Evolutionary conservation across 2,329 filamentous ascomycete species (phyloP).

Genomic region (Orbilia quercus): DNA sequence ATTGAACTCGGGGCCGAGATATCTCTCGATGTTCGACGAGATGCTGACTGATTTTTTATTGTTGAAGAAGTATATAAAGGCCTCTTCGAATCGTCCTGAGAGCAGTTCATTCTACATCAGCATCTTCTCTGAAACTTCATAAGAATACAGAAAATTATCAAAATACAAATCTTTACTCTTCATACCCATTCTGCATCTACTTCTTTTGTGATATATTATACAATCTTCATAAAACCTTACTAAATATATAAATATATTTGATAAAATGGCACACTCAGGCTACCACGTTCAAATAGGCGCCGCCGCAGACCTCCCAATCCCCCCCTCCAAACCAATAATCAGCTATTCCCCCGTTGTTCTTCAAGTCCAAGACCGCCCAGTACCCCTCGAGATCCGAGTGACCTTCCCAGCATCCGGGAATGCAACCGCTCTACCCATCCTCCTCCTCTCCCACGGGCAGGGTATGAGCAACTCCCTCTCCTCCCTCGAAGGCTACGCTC

Average conservation of each 20-base stretch:
- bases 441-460: conserved; percentile 65
- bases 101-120: too few relatives aligned
- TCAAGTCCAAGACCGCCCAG: conserved; percentile 57
- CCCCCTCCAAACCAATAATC: conserved; percentile 61
- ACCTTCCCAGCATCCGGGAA: conserved; percentile 61
- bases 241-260: neutral
- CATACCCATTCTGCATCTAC: too few relatives aligned
- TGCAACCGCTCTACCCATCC: conserved; percentile 63
- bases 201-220: too few relatives aligned
- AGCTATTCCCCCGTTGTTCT: conserved; percentile 58
- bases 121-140: too few relatives aligned
- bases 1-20: too few relatives aligned
- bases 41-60: neutral
- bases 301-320: conserved; percentile 61
- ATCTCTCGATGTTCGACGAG: neutral
- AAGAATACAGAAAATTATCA: too few relatives aligned
- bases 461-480: conserved; percentile 63
- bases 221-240: neutral
- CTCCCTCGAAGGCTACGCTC: conserved; percentile 65
- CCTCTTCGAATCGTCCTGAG: too few relatives aligned
- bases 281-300: conserved; percentile 33
- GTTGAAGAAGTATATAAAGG: too few relatives aligned
- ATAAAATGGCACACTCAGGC: conserved; percentile 32
- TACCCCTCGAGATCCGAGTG: conserved; percentile 63
- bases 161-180: too few relatives aligned